These are phyloP conservation scores for Yamadazyma kanchanaburiensis DNA, from an alignment of 1,139 yeast genomes.

Conservation along the genomic window DNA sequence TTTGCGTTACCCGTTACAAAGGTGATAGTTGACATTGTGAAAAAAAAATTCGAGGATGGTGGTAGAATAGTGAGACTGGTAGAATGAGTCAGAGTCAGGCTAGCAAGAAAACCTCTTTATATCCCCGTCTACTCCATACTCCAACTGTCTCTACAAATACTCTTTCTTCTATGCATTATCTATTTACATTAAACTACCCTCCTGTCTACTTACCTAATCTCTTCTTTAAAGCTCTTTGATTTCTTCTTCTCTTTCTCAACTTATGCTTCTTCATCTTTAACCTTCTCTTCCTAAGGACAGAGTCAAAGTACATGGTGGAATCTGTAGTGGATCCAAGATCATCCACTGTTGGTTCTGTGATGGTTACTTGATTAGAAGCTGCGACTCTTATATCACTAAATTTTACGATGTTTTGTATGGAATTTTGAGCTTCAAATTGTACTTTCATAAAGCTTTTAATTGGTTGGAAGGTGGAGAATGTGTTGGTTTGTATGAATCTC, in stretches of 20 bases:
- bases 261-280: constrained; percentile 74
- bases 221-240: constrained; percentile 55
- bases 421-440: too few species aligned
- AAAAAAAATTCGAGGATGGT: neutral
- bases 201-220: constrained; percentile 51
- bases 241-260: constrained; percentile 69
- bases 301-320: constrained; percentile 40
- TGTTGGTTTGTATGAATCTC: too few species aligned
- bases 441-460: too few species aligned
- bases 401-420: too few species aligned
- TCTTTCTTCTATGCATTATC: constrained; percentile 2
- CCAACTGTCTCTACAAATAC: neutral
- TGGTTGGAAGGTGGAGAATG: too few species aligned
- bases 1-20: constrained; percentile 88
- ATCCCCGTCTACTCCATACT: neutral
- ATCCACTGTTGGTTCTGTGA: too few species aligned
- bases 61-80: neutral
- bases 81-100: neutral
- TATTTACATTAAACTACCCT: too few species aligned
- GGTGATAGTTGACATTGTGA: constrained; percentile 33
- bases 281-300: constrained; percentile 66
- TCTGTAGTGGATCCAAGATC: too few species aligned
- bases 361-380: too few species aligned
- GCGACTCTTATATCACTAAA: neutral
- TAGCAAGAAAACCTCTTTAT: neutral